Base-by-base conservation (phyloP, 2,329 filamentous ascomycete genomes). In the Apiospora marii region DNA sequence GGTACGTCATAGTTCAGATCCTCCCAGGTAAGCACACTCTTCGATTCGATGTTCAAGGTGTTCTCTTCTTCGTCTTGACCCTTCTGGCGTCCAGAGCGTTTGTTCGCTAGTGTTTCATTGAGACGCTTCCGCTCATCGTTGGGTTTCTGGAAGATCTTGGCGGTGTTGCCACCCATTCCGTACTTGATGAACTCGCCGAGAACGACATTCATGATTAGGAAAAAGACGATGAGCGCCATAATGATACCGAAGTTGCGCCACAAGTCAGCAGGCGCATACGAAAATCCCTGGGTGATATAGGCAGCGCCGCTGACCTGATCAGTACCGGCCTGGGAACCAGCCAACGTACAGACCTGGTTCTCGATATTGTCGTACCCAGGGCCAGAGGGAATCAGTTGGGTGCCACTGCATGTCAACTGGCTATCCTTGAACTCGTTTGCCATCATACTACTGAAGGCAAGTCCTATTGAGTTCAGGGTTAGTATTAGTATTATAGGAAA, bases 171-270 rank as follows among this genome's bases (percentile, higher is more conserved):
- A 10, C 92, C 94, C 80, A 93, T 92, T 58, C 94, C 93, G 76
- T 92, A 94, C 72, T 91, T 93, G 77, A 97, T 86, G 30, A 92
- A 85, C 80, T 98, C 95, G 78, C 94, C 95, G 0, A 96, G 87
- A 22, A 94, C 87, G 51, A 94, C 92, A 75, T 97, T 96, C 72
- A 93, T 83, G 14, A 89, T 82, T 4, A 98, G 85, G 83, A 97
- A 97, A 73, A 91, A 90, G 53, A 92, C 82, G 71, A 97, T 94
- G 74, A 97, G 88, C 1, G 87, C 91, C 14, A 95, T 80, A 73
- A 97, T 91, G 74, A 98, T 96, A 1, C 93, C 94, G 80, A 93
- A 94, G 82, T 96, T 95, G 58, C 94, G 88, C 94, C 94, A 97
- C 0, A 96, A 85, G 70, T 96, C 89, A 0, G 84, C 83, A 0